Percentiles rank a stretch among this genome's conserved stretches.
phyloP scores from a whole-genome alignment of 805 yeast genomes.

The Yarrowia sp. region DNA sequence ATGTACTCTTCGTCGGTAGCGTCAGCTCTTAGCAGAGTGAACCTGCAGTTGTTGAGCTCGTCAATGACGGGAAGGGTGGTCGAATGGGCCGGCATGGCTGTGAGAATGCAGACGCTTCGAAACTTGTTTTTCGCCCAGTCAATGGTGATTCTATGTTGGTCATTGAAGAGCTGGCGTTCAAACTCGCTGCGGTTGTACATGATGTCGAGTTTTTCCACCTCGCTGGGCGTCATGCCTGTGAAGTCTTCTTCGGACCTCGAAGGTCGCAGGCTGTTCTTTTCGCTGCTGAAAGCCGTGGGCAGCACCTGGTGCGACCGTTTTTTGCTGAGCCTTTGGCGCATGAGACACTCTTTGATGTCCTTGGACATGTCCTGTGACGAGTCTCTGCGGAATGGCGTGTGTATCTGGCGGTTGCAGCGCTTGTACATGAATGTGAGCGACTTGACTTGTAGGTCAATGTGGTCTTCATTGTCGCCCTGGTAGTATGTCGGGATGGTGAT shows the following conservation, averaged over 20 bases:
- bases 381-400: slow-evolving; percentile 3
- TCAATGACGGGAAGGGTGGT: slow-evolving; percentile 34
- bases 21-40: slow-evolving; percentile 43
- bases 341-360: neutral
- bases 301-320: slow-evolving; percentile 9
- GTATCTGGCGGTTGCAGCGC: slow-evolving; percentile 40
- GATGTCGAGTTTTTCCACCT: slow-evolving; percentile 48
- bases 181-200: slow-evolving; percentile 52
- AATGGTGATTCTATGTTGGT: slow-evolving; percentile 61
- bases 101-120: slow-evolving; percentile 55
- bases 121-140: slow-evolving; percentile 68
- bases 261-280: neutral
- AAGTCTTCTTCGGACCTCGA: slow-evolving; percentile 24
- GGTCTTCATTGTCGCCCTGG: slow-evolving; percentile 51
- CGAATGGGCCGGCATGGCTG: slow-evolving; percentile 47
- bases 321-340: slow-evolving; percentile 24
- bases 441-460: slow-evolving; percentile 59
- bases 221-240: slow-evolving; percentile 32
- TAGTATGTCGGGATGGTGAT: slow-evolving; percentile 50
- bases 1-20: slow-evolving; percentile 47
- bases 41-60: slow-evolving; percentile 36
- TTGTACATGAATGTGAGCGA: slow-evolving; percentile 57
- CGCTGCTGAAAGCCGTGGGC: neutral
- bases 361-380: slow-evolving; percentile 7
- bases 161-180: slow-evolving; percentile 43